Base-by-base conservation (phyloP, 2,329 filamentous ascomycete species). In the Fusarium mundagurra region DNA sequence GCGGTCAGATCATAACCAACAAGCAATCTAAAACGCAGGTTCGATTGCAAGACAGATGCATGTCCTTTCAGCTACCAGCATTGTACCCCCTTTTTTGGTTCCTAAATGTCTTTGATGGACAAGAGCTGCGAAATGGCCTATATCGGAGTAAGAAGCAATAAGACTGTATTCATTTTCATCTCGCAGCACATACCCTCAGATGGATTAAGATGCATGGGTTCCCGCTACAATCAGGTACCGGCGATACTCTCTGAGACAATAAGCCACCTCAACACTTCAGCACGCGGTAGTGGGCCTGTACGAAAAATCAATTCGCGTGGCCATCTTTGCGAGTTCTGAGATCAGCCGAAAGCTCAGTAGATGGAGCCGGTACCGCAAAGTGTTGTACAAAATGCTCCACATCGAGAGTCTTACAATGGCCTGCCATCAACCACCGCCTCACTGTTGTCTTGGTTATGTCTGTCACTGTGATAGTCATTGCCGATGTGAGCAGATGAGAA, bases 1-100 rank as follows among this genome's bases (percentile, higher is more conserved):
- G 36, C 16, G 27, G 67, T 75, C 69, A 67, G 58, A 55, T 68
- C 72, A 75, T 70, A 51, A 48, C 43, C 18, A n/a, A 48, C 27
- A 61, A 64, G 45, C 34, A 50, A 61, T 61, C 44, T 60, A 27
- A 60, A 67, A 41, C 34, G 47, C 57, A 61, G 31, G 58, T n/a
- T 39, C 39, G 47, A 50, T 50, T 61, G 41, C 20, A 61, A 57
- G 48, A 63, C 55, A 43, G 16, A 41, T 38, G 24, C 39, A 45
- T 31, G 27, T 34, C 29, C 48, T 60, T 70, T 60, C 44, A 64
- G 43, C 50, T 50, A n/a, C 54, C 29, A 16, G 61, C 50, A 60
- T 51, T 54, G 33, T 36, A 31, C 14, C 39, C 24, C n/a, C 44
- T n/a, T 38, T 39, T 47, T 43, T 60, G 16, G 36, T 36, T 20